phyloP scores from a whole-genome alignment of 805 yeast species.

The Metschnikowia colocasiae region DNA sequence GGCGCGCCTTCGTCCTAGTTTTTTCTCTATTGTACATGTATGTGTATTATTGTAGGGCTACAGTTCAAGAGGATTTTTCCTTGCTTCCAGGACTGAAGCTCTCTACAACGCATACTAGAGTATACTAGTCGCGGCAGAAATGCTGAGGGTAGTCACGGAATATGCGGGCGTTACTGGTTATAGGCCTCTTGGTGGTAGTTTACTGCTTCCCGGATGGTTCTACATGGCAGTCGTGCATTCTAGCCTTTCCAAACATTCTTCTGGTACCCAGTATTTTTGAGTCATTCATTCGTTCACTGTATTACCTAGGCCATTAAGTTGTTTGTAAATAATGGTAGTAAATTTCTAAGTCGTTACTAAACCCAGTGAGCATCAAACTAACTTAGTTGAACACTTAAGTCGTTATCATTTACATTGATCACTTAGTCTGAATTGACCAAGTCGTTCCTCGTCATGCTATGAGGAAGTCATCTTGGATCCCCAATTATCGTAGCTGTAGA shows the following conservation, averaged over 20 bases:
- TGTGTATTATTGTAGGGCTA: conserved; percentile 51
- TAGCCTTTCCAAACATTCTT: conserved; percentile 39
- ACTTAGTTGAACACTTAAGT: too few species aligned
- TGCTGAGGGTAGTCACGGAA: conserved; percentile 38
- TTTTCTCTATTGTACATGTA: conserved; percentile 41
- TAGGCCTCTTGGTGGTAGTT: conserved; percentile 7
- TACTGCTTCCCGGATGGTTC: conserved; percentile 8
- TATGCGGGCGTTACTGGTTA: conserved; percentile 36
- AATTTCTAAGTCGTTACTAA: too few species aligned
- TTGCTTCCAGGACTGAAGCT: conserved; percentile 37
- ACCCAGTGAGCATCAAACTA: too few species aligned
- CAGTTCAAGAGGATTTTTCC: conserved; percentile 23
- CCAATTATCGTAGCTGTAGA: conserved; percentile 66
- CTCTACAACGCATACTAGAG: conserved; percentile 51
- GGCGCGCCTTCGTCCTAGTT: conserved; percentile 8
- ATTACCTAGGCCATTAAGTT: too few species aligned
- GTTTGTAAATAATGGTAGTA: too few species aligned
- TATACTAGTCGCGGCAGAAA: conserved; percentile 30
- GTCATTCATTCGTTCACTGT: background rate
- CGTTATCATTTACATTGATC: background rate
- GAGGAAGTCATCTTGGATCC: conserved; percentile 24
- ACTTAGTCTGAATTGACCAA: background rate
- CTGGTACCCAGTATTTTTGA: background rate
- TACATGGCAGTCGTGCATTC: conserved; percentile 36
- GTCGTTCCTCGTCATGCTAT: background rate